Conservation (phyloP, 2,329 filamentous ascomycete genomes). For the Clonostachys byssicola region DNA sequence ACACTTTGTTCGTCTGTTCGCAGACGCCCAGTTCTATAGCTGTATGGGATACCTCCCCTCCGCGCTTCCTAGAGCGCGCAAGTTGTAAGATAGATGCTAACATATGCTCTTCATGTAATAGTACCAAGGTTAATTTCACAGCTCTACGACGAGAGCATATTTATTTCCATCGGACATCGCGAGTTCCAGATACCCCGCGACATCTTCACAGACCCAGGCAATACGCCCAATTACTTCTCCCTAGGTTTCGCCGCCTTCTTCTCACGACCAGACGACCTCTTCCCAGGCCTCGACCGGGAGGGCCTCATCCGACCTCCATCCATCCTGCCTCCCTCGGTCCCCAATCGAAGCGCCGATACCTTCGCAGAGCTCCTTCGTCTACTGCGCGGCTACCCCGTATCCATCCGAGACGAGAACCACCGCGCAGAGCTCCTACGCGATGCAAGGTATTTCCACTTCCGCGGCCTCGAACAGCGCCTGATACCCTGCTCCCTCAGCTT, state of each 20-base stretch:
- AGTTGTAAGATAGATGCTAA: neutral
- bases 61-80: too few relatives aligned
- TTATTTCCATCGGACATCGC: slow-evolving; percentile 81
- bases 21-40: slow-evolving; percentile 92
- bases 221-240: slow-evolving; percentile 94
- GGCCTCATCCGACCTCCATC: slow-evolving; percentile 81
- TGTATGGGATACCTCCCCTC: slow-evolving; percentile 40
- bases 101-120: slow-evolving; percentile 20
- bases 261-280: slow-evolving; percentile 72
- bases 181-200: slow-evolving; percentile 90
- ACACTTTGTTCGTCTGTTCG: slow-evolving; percentile 89
- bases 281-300: slow-evolving; percentile 77
- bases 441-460: slow-evolving; percentile 89
- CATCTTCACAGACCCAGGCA: slow-evolving; percentile 78
- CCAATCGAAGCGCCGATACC: slow-evolving; percentile 75
- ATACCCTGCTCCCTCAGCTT: slow-evolving; percentile 73
- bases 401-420: slow-evolving; percentile 73
- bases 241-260: slow-evolving; percentile 89
- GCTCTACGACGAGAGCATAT: slow-evolving; percentile 87
- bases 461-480: slow-evolving; percentile 82
- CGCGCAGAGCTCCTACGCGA: slow-evolving; percentile 75
- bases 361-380: slow-evolving; percentile 81
- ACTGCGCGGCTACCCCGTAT: slow-evolving; percentile 77
- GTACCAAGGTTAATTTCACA: slow-evolving; percentile 87
- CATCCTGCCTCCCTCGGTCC: slow-evolving; percentile 77